Evolutionary conservation across 441 rosid genomes (phyloP), one percentile per base, ranked within the genome.

Genomic region (Croton laevigatus): DNA sequence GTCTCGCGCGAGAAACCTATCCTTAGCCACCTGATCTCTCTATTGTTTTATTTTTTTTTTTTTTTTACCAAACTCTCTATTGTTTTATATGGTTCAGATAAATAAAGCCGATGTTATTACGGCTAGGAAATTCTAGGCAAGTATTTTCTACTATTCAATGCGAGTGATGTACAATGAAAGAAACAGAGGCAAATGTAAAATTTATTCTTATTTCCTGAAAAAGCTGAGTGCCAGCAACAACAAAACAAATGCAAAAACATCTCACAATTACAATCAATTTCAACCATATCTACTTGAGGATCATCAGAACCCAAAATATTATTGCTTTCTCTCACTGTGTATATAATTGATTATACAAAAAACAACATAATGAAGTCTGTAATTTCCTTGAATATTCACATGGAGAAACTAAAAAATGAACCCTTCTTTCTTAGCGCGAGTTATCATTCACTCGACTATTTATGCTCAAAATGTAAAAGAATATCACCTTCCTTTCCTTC

Each of bases 371-470:
- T 73, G 34, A n/a, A 66, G 61, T 49, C 37, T 59, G 59, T 62
- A 51, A 52, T 72, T 69, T 65, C 54, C 57, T 67, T 66, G 55
- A 51, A 71, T 82, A 83, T 83, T 81, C 78, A 78, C 87, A 82
- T 22, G 12, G 71, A 60, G 70, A 65, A 73, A 75, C 64, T 58
- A 58, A 3, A 46, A 19, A 19, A 14, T 49, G 17, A 13, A 36
- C 23, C 62, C 49, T 40, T 57, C 64, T 54, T 40, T 57, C 64
- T 44, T 27, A 65, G 79, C 44, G 14, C 9, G 9, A 49, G 53
- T 49, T n/a, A 16, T 59, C 65, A 57, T 45, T 13, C 44, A 61
- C 86, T 75, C 67, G 61, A 75, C 36, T 62, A 42, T 71, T 72
- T 81, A 75, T 66, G 76, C 75, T 73, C 71, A 69, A 69, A 69